Evolutionary conservation across 2,329 filamentous ascomycete species (phyloP).

Genomic region (Ophiostoma novo-ulmi): DNA sequence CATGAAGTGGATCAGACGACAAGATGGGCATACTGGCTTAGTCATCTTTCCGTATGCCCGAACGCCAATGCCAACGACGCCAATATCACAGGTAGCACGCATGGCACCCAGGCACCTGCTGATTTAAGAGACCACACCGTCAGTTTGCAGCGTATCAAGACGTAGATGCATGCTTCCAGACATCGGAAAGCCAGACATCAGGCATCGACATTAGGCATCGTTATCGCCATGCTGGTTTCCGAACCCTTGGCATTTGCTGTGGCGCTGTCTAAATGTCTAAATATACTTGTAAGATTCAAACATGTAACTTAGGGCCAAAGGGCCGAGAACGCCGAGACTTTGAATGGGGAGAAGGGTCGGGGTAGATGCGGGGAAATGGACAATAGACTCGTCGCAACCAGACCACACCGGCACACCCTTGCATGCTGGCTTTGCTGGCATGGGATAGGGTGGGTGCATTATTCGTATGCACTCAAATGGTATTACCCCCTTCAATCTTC

Average conservation of each 20-base stretch:
- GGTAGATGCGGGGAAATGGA: slow-evolving; percentile 14
- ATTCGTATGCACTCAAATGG: background rate
- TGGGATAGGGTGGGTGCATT: background rate
- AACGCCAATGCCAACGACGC: background rate
- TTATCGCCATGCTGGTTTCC: background rate
- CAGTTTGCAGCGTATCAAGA: background rate
- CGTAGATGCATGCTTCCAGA: background rate
- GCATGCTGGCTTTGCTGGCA: background rate
- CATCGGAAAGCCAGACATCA: background rate
- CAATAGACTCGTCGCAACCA: background rate
- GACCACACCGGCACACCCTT: slow-evolving; percentile 3
- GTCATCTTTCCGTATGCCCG: background rate
- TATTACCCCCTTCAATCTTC: background rate
- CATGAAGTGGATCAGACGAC: background rate
- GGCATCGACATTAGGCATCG: background rate
- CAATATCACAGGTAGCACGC: background rate
- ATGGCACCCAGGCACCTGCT: background rate
- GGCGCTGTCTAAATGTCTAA: background rate
- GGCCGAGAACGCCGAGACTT: slow-evolving; percentile 9
- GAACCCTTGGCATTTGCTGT: background rate
- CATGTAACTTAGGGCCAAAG: background rate
- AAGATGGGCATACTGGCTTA: background rate
- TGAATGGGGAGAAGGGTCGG: background rate
- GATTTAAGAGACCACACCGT: background rate
- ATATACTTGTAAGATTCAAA: background rate